phyloP scores from a whole-genome alignment of 1,284 basidiomycete species.

The Malassezia equina region DNA sequence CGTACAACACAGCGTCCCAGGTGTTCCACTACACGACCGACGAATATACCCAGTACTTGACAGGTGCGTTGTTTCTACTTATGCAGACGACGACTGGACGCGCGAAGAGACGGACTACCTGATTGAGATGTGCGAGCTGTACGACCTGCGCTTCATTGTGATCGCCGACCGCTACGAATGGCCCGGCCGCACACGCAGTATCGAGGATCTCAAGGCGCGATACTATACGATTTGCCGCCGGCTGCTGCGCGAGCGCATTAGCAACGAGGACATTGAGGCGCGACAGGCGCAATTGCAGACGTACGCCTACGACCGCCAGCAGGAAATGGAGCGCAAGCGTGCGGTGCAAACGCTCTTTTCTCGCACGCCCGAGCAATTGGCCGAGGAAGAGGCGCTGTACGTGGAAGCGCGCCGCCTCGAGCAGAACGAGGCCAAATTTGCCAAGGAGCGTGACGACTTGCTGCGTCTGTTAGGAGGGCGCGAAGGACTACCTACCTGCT shows the following conservation, averaged over 20 bases:
- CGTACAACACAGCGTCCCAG: constrained; percentile 64
- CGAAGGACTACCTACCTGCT: constrained; percentile 38
- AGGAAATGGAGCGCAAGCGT: constrained; percentile 77
- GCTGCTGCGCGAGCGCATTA: constrained; percentile 63
- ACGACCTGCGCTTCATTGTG: constrained; percentile 81
- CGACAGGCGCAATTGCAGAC: constrained; percentile 39
- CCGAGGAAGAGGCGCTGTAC: constrained; percentile 91
- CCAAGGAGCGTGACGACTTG: constrained; percentile 78
- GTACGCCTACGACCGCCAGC: constrained; percentile 56
- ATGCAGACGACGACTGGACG: constrained; percentile 73
- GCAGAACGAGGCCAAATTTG: constrained; percentile 79
- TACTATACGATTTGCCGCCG: constrained; percentile 88
- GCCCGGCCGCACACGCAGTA: constrained; percentile 18
- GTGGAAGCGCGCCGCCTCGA: constrained; percentile 87
- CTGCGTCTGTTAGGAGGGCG: constrained; percentile 60
- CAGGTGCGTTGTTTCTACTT: constrained; percentile 53
- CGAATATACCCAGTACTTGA: constrained; percentile 72
- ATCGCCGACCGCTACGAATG: constrained; percentile 81
- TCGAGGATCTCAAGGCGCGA: constrained; percentile 72
- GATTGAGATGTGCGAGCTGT: constrained; percentile 68
- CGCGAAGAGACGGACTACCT: constrained; percentile 91
- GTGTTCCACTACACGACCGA: constrained; percentile 75
- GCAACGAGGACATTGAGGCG: constrained; percentile 35
- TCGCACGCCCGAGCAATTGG: constrained; percentile 75
- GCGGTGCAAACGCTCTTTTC: constrained; percentile 76